Base-by-base conservation (phyloP, 352 stramenopile genomes). In the Pythium biforme region DNA sequence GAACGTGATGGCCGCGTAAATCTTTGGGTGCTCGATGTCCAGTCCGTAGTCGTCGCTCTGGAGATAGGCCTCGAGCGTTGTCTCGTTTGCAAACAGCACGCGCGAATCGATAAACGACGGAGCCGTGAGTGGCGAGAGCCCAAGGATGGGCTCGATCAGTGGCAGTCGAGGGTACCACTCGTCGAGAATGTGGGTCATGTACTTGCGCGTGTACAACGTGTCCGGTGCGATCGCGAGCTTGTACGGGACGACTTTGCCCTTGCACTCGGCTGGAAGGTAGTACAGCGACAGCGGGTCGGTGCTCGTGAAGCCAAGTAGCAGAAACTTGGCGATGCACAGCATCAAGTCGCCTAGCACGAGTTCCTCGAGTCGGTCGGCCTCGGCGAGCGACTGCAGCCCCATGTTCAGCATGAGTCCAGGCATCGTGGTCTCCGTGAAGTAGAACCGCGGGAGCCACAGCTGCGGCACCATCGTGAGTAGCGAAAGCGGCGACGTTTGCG, bases 221-320 rank as follows among this genome's bases (percentile, higher is more conserved):
- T 93, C 81, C 0, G 83, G 83, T 3, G 81, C 76, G 51, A 93
- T 86, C 4, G 78, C 79, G 43, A 93, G 73, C 50, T 89, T 90
- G 72, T 88, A 90, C 15, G 81, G 81, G 7, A 89, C 66, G 55
- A 93, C 61, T 45, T 77, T 82, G 20, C 66, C 74, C 29, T 66
- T 58, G 50, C 83, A 93, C 8, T 73, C 72, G 12, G 40, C 37
- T 0, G 83, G 83, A 0, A 87, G 56, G 29, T 72, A 61, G 58
- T 86, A 86, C 11, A 62, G 63, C 17, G 76, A 80, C 14, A 46
- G 66, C 1, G 64, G 48, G 8, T 76, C 56, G 0, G 67, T 40
- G 56, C 79, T 87, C 39, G 79, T 83, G 61, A 77, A 79, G 0
- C 81, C 81, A 4, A 88, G 58, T 11, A 86, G 49, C 27, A 74